phyloP scores from a whole-genome alignment of 2,329 filamentous ascomycete species.

The Neopestalotiopsis sp. region DNA sequence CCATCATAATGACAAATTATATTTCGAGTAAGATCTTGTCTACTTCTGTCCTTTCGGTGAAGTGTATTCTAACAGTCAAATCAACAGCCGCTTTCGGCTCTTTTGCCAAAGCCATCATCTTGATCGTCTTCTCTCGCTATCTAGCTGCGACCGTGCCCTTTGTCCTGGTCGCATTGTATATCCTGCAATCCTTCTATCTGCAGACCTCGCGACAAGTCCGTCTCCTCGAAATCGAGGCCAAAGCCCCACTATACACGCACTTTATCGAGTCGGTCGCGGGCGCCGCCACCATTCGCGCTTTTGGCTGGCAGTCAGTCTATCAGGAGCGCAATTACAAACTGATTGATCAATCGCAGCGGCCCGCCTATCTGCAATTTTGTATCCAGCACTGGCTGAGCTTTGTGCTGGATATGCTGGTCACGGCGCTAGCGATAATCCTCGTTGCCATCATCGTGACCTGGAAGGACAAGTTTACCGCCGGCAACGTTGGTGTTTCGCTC shows the following conservation, averaged over 20 bases:
- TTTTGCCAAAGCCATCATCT: conserved; percentile 8
- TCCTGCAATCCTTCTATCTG: conserved; percentile 39
- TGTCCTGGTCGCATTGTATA: conserved; percentile 28
- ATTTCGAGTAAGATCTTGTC: conserved; percentile 3
- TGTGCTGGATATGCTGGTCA: conserved; percentile 39
- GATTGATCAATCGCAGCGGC: conserved; percentile 33
- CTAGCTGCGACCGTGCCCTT: conserved; percentile 12
- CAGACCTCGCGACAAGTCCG: conserved; percentile 41
- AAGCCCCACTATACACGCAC: conserved; percentile 39
- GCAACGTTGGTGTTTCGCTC: conserved; percentile 40
- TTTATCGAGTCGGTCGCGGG: conserved; percentile 33
- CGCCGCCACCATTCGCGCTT: conserved; percentile 19
- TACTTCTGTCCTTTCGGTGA: not conserved
- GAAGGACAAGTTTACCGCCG: conserved; percentile 19
- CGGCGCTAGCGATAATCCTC: conserved; percentile 34
- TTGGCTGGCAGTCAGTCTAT: conserved; percentile 14
- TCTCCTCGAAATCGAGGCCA: conserved; percentile 28
- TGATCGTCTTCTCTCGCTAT: conserved; percentile 14
- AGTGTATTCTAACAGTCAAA: not conserved
- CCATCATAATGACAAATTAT: conserved; percentile 14
- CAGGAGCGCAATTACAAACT: conserved; percentile 17
- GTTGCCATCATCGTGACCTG: conserved; percentile 31
- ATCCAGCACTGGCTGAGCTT: conserved; percentile 42
- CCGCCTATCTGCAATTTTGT: conserved; percentile 39
- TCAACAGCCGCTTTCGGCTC: not conserved